These are phyloP conservation scores for Solanum infundibuliforme DNA, from an alignment of 257 asterid genomes.

Conservation along the genomic window DNA sequence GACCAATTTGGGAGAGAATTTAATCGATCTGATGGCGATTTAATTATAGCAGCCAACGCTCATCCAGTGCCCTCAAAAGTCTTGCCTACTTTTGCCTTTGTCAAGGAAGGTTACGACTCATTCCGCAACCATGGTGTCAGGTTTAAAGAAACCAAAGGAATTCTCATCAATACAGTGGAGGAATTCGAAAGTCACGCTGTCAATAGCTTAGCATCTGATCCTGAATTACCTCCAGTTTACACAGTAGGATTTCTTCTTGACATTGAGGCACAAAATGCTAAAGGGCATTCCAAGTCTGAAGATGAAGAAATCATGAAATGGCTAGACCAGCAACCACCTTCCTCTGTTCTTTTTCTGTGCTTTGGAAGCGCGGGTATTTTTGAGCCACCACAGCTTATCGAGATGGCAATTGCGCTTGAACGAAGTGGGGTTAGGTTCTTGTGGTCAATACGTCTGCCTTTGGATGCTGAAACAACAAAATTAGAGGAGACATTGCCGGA, in stretches of 20 bases:
- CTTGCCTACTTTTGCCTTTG: neutral
- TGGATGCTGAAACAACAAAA: neutral
- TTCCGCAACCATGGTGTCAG: neutral
- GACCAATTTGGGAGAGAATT: neutral
- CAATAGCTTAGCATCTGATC: neutral
- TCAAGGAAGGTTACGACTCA: neutral
- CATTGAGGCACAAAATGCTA: neutral
- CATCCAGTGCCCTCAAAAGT: neutral
- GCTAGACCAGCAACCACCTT: conserved; percentile 1
- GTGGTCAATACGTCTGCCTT: neutral
- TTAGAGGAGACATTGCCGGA: neutral
- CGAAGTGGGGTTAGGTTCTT: neutral
- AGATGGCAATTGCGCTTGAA: neutral
- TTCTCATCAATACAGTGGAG: conserved; percentile 3
- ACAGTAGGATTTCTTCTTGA: neutral
- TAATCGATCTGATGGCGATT: neutral
- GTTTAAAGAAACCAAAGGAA: conserved; percentile 4
- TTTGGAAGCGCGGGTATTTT: conserved; percentile 1
- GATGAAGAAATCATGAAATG: neutral
- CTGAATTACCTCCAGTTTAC: neutral
- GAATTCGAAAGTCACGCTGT: conserved; percentile 9
- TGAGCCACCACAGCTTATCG: neutral
- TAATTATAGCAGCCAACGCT: neutral
- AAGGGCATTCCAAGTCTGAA: neutral
- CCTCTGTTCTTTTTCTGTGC: neutral